Evolutionary conservation across 208 protist species (phyloP).

Genomic region (Leishmania braziliensis): DNA sequence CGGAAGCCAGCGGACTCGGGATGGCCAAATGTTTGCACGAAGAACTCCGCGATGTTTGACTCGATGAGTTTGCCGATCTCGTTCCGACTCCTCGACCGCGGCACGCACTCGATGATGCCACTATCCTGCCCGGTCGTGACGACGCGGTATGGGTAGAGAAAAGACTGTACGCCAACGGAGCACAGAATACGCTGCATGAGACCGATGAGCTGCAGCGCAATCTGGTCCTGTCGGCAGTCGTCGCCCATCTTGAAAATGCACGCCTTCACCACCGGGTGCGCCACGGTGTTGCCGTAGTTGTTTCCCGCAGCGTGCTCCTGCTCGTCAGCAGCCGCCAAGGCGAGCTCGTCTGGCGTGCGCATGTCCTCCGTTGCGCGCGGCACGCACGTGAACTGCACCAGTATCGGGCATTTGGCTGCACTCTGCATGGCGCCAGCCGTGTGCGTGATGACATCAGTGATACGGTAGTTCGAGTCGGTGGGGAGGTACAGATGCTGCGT

Average conservation of each 20-base stretch:
- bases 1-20: constrained; percentile 80
- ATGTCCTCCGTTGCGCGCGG: constrained; percentile 46
- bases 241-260: constrained; percentile 97
- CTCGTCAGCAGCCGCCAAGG: constrained; percentile 16
- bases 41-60: constrained; percentile 90
- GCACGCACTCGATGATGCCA: constrained; percentile 94
- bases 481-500: constrained; percentile 82
- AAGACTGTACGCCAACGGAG: constrained; percentile 78
- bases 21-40: constrained; percentile 92
- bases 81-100: constrained; percentile 84
- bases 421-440: constrained; percentile 88
- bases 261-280: constrained; percentile 56
- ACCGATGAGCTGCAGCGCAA: constrained; percentile 93
- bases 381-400: constrained; percentile 87
- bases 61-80: constrained; percentile 92
- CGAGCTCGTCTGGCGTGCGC: constrained; percentile 26
- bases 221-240: constrained; percentile 94
- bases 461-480: constrained; percentile 74
- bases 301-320: constrained; percentile 21
- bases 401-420: constrained; percentile 91
- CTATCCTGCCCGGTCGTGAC: constrained; percentile 85
- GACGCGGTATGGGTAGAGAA: constrained; percentile 93
- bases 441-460: constrained; percentile 72
- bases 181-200: constrained; percentile 88
- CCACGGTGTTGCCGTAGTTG: not conserved